phyloP scores from a whole-genome alignment of 257 asterid species.

The Nicotiana attenuata region DNA sequence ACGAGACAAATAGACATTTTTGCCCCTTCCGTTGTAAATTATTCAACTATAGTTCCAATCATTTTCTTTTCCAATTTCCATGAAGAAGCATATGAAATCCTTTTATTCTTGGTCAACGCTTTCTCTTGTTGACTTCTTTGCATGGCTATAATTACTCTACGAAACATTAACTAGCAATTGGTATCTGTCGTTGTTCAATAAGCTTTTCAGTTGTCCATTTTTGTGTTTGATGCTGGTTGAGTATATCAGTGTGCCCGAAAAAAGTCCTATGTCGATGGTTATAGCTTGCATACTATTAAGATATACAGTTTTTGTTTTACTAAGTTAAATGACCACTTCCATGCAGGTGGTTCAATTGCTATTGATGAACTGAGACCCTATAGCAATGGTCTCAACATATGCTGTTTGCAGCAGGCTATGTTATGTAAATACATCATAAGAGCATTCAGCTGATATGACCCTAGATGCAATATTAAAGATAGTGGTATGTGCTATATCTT shows the following conservation, averaged over 20 bases:
- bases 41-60: conserved; percentile 7
- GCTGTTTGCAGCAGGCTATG: neutral
- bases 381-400: neutral
- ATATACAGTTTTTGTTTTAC: neutral
- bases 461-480: neutral
- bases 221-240: neutral
- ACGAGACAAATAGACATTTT: conserved; percentile 8
- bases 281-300: neutral
- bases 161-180: neutral
- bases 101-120: conserved; percentile 3
- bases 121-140: neutral
- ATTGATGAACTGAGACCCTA: conserved; percentile 1
- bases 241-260: neutral
- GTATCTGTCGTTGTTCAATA: neutral
- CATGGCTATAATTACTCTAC: neutral
- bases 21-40: conserved; percentile 22
- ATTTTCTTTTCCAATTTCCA: conserved; percentile 4
- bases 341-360: neutral
- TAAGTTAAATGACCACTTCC: neutral
- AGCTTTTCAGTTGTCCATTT: neutral
- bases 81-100: conserved; percentile 1
- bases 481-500: neutral
- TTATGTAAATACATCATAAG: neutral
- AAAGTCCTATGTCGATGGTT: neutral
- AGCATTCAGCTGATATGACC: neutral